Base-by-base conservation (phyloP, 2,329 filamentous ascomycete genomes). In the Fusarium xyrophilum region DNA sequence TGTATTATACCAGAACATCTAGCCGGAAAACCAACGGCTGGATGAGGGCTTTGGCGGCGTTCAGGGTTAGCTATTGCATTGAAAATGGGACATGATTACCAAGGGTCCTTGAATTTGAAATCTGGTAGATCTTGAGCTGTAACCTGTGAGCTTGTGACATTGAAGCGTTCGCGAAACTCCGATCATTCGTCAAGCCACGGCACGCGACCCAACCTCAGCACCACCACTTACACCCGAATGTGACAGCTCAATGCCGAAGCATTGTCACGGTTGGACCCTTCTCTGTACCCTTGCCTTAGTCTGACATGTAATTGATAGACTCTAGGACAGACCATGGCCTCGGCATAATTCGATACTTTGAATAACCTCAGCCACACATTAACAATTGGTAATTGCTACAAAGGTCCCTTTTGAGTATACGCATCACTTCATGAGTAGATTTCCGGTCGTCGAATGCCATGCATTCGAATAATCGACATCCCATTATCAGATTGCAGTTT, bases 41-140 rank as follows among this genome's bases (percentile, higher is more conserved):
- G 72, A 70, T 71, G 75, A 76, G 75, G 67, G 60, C 63, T 74
- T 78, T 73, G 79, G 75, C 74, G 79, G 78, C 78, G 78, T 79
- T 79, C 73, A 74, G 77, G 66, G 76, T 63, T 75, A 76, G 71
- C 70, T 69, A 70, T 66, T 74, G 66, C 72, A 72, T 75, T 74
- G 61, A 74, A 74, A 69, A 69, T 70, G 73, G 64, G 67, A 71
- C 65, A 68, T 70, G 69, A 70, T 74, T 72, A 72, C 51, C 63
- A 63, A 43, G 62, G 23, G 55, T 32, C 56, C 60, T 63, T 59
- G 40, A 63, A 66, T 44, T 63, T 59, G 56, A 67, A 56, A 65
- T 39, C 35, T 56, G 42, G 61, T 44, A 42, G 43, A 56, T 32
- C 43, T 35, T 30, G 62, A 62, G 66, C 48, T 58, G 42, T 23